Evolutionary conservation across 768 basidiomycete genomes (phyloP).

Genomic region (Mycena filopes): DNA sequence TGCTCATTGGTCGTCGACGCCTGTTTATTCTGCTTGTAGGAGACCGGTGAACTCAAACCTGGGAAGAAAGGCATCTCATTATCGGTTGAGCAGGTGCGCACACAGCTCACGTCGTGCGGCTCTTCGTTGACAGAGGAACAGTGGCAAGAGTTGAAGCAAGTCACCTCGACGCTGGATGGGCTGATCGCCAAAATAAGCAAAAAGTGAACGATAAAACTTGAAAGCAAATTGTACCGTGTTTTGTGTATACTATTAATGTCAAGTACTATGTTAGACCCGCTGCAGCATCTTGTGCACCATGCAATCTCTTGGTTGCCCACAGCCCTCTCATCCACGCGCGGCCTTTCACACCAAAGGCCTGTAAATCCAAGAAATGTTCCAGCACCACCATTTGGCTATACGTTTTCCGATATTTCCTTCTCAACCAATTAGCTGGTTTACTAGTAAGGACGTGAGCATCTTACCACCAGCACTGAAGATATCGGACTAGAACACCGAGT

Average conservation of each 20-base stretch:
- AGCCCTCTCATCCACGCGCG: conserved; percentile 76
- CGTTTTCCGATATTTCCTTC: conserved; percentile 68
- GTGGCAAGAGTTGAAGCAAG: conserved; percentile 68
- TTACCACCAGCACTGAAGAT: conserved; percentile 76
- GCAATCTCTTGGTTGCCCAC: conserved; percentile 59
- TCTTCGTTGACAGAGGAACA: conserved; percentile 36
- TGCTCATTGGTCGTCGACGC: background rate
- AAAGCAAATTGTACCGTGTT: conserved; percentile 9
- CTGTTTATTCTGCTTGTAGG: conserved; percentile 35
- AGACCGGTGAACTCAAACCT: conserved; percentile 67
- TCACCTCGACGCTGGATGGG: conserved; percentile 58
- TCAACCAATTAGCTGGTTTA: conserved; percentile 12
- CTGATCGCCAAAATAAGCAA: conserved; percentile 52
- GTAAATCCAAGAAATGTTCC: conserved; percentile 72
- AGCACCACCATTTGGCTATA: conserved; percentile 62
- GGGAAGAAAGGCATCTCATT: conserved; percentile 87
- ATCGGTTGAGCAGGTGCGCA: conserved; percentile 67
- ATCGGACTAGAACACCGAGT: conserved; percentile 57
- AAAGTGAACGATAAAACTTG: conserved; percentile 37
- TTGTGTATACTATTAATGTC: conserved; percentile 26
- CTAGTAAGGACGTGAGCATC: conserved; percentile 37
- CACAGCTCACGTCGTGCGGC: too few relatives aligned
- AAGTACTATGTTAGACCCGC: conserved; percentile 63
- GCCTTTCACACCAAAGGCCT: conserved; percentile 64
- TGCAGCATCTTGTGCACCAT: conserved; percentile 76